phyloP scores from a whole-genome alignment of 257 asterid genomes.

The Coffea eugenioides region DNA sequence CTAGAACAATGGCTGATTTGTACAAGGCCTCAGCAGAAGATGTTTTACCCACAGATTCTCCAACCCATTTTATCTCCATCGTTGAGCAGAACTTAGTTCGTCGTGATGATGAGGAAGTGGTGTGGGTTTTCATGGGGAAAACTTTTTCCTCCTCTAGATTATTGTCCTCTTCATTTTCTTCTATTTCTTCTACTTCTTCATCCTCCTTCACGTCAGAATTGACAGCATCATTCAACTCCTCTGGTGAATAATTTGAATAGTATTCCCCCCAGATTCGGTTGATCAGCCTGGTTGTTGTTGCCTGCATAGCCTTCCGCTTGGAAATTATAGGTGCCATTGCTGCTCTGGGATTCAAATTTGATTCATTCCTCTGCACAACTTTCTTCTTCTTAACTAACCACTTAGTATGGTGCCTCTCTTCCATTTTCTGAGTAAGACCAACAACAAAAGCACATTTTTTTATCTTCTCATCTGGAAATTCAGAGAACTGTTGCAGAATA shows the following conservation, averaged over 20 bases:
- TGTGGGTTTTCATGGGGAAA: slow-evolving; percentile 35
- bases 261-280: slow-evolving; percentile 91
- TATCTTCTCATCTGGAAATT: slow-evolving; percentile 74
- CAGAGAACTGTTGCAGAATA: slow-evolving; percentile 86
- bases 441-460: slow-evolving; percentile 66
- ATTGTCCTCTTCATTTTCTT: slow-evolving; percentile 79
- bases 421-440: slow-evolving; percentile 81
- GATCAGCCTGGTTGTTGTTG: slow-evolving; percentile 82
- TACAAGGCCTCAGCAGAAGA: slow-evolving; percentile 59
- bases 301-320: slow-evolving; percentile 91
- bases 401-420: slow-evolving; percentile 86
- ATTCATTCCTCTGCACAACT: slow-evolving; percentile 46
- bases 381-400: slow-evolving; percentile 93
- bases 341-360: slow-evolving; percentile 82
- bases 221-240: slow-evolving; percentile 43
- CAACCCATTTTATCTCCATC: slow-evolving; percentile 64
- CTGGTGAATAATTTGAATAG: slow-evolving; percentile 80
- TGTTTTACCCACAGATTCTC: slow-evolving; percentile 53
- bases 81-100: slow-evolving; percentile 43
- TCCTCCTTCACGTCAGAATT: slow-evolving; percentile 50
- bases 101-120: slow-evolving; percentile 30
- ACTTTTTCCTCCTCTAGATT: slow-evolving; percentile 46
- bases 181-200: slow-evolving; percentile 71
- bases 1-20: slow-evolving; percentile 50
- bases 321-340: slow-evolving; percentile 69